Conservation (phyloP, 2,329 filamentous ascomycete genomes). For the Beauveria bassiana region DNA sequence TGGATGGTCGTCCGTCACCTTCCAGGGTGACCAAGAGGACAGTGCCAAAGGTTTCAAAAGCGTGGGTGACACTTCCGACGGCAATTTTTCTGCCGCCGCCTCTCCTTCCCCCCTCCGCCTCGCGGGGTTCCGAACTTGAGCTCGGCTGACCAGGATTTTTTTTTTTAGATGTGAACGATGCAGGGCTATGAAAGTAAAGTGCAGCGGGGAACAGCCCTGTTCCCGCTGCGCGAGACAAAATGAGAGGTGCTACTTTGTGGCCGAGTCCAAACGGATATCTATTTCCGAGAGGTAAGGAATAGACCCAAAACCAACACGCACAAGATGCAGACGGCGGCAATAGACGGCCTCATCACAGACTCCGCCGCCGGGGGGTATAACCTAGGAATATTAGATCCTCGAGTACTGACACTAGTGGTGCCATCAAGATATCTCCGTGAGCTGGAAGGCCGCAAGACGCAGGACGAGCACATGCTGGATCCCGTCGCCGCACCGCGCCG, state of each 20-base stretch:
- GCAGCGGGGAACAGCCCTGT: constrained; percentile 17
- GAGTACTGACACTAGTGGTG: neutral
- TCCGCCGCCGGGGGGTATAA: neutral
- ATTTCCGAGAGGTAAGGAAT: constrained; percentile 16
- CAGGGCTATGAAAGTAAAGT: constrained; percentile 19
- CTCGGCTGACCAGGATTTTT: neutral
- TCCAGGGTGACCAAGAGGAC: constrained; percentile 7
- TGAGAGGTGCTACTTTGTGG: constrained; percentile 16
- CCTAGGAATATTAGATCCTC: neutral
- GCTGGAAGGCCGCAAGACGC: constrained; percentile 8
- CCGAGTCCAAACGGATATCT: constrained; percentile 16
- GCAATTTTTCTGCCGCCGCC: neutral
- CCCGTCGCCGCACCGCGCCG: constrained; percentile 8
- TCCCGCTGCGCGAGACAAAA: constrained; percentile 17
- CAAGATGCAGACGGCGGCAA: neutral
- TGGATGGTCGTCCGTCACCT: constrained; percentile 7
- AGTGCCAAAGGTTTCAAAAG: constrained; percentile 12
- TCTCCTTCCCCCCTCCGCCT: neutral
- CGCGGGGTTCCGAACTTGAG: neutral
- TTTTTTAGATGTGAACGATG: constrained; percentile 23
- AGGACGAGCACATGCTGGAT: constrained; percentile 2
- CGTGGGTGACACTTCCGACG: constrained; percentile 10
- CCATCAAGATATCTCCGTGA: constrained; percentile 10
- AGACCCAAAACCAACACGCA: neutral
- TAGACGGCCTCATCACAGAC: neutral